Base-by-base conservation (phyloP, 2,329 filamentous ascomycete genomes). In the Trichophyton simii region DNA sequence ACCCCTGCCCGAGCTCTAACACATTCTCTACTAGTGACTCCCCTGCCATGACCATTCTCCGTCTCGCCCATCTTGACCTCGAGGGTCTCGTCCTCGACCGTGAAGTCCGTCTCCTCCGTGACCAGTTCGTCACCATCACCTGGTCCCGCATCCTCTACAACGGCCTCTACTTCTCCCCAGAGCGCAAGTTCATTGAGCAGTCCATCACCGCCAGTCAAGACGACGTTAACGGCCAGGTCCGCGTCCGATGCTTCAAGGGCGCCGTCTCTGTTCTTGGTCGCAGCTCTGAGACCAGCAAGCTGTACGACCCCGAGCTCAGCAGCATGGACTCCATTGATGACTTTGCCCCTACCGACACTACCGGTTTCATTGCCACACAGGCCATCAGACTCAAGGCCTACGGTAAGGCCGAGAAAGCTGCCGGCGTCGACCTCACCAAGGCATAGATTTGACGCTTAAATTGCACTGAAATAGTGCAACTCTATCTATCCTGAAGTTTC, bases 261-360 rank as follows among this genome's bases (percentile, higher is more conserved):
- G 76, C 65, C 44, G 76, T 66, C 78, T 62, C 58, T 48, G 65
- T 66, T 8, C 52, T 65, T 7, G 65, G 65, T 55, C 60, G 65
- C 41, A 63, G 61, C 59, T 62, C 62, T 50, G 57, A 60, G 36
- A 86, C 83, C 2, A 82, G 83, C 77, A 86, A 86, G 75, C 75
- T 87, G 57, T 87, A 87, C 71, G 79, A 80, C 66, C 81, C 79
- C 72, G 78, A 78, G 66, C 83, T 85, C 76, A 79, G 78, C 63
- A 80, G 76, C 62, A 86, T 87, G 84, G 86, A 88, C 70, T 82
- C 82, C 63, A 79, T 87, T 66, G 83, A 80, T 64, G 80, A 82
- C 72, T 87, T 87, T 69, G 77, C 76, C 65, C 83, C 84, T 6
- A 76, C 74, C 63, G 83, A 86, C 66, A 84, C 83, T 34, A 83